A percentile compares a stretch with the other conserved stretches of the same genome.
Evolutionary conservation across 345 rosid species (phyloP).

Genomic region (Eucalyptus curtisii): DNA sequence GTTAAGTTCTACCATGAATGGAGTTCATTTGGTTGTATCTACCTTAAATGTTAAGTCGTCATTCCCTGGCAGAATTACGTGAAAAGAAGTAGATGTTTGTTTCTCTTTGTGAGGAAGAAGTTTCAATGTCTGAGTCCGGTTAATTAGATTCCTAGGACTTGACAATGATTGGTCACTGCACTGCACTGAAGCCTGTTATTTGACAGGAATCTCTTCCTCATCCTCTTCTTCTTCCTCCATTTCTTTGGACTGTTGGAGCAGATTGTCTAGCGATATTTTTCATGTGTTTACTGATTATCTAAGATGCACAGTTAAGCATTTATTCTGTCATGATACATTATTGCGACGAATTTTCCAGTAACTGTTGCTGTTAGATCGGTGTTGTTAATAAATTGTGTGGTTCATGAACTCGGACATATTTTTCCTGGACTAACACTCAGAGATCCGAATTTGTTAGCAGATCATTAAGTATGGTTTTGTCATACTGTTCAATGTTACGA

Average conservation of each 20-base stretch:
- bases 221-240: background rate
- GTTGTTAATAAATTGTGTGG: background rate
- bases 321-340: background rate
- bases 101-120: background rate
- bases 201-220: background rate
- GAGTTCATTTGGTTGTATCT: background rate
- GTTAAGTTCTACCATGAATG: background rate
- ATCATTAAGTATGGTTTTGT: constrained; percentile 44
- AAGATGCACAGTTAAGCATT: background rate
- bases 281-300: background rate
- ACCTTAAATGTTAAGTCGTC: background rate
- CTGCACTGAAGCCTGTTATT: background rate
- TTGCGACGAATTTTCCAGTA: background rate
- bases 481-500: constrained; percentile 48
- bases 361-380: background rate
- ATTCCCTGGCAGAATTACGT: background rate
- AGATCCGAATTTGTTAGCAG: constrained; percentile 8
- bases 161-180: background rate
- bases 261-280: background rate
- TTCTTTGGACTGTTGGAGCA: background rate
- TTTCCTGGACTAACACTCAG: background rate
- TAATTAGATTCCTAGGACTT: background rate
- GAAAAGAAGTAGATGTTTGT: background rate
- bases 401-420: background rate
- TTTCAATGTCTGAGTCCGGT: background rate